phyloP scores from a whole-genome alignment of 768 basidiomycete species.

The Solioccasus polychromus region DNA sequence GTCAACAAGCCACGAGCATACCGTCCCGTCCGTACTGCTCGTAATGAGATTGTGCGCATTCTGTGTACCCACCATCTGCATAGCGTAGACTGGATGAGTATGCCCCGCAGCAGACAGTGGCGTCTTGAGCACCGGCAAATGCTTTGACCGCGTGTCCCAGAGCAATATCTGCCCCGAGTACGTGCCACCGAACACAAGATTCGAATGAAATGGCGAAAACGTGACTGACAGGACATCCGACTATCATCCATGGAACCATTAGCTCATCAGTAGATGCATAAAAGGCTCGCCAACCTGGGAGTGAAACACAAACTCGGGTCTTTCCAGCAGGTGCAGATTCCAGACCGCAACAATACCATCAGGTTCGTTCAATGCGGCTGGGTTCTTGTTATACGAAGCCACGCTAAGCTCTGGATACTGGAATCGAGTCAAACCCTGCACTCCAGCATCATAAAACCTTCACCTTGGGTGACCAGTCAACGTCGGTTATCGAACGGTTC shows the following conservation, averaged over 20 bases:
- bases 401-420: conserved; percentile 95
- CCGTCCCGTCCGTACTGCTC: conserved; percentile 93
- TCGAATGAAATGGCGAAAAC: conserved; percentile 97
- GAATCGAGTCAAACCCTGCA: neutral
- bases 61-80: conserved; percentile 98
- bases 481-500: conserved; percentile 91
- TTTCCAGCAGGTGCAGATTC: conserved; percentile 93
- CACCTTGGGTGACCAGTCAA: conserved; percentile 98
- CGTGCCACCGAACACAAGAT: conserved; percentile 96
- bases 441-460: conserved; percentile 5
- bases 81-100: conserved; percentile 97
- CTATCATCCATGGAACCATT: conserved; percentile 40
- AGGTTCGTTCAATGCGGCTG: conserved; percentile 89
- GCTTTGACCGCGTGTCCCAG: conserved; percentile 98
- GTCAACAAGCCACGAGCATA: conserved; percentile 97
- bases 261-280: neutral
- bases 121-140: conserved; percentile 94
- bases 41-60: conserved; percentile 98
- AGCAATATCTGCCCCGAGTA: conserved; percentile 97
- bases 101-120: conserved; percentile 95
- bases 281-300: conserved; percentile 69
- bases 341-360: conserved; percentile 97
- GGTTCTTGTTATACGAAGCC: conserved; percentile 97
- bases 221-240: conserved; percentile 96
- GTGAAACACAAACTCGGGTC: conserved; percentile 98